Evolutionary conservation across 768 basidiomycete species (phyloP).

Genomic region (Rhodotorula sphaerocarpa): DNA sequence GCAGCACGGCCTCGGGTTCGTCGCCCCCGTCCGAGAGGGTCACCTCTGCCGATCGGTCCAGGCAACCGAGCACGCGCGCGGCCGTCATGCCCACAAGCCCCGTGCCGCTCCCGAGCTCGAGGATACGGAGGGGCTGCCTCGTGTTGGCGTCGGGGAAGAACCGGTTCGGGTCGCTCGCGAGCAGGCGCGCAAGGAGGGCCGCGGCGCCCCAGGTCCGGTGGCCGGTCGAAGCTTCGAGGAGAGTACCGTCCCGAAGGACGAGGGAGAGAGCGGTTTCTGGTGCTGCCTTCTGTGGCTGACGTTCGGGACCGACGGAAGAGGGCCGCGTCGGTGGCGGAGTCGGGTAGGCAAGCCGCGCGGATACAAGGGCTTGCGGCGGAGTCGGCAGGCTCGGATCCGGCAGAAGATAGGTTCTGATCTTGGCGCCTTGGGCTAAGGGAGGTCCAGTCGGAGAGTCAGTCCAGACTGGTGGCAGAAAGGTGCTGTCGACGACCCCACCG

Average conservation of each 20-base stretch:
- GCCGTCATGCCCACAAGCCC: conserved; percentile 68
- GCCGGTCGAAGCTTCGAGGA: conserved; percentile 57
- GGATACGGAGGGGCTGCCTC: conserved; percentile 46
- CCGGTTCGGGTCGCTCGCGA: conserved; percentile 43
- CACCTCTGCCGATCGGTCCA: conserved; percentile 42
- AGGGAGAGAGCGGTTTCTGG: conserved; percentile 44
- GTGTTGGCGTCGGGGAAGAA: background rate
- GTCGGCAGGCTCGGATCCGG: conserved; percentile 49
- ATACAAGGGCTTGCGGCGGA: background rate
- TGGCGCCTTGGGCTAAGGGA: conserved; percentile 47
- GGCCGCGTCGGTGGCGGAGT: conserved; percentile 49
- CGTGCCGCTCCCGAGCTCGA: conserved; percentile 81
- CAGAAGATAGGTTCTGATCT: conserved; percentile 57
- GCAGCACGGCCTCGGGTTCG: conserved; percentile 60
- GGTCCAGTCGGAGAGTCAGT: conserved; percentile 27
- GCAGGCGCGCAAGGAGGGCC: conserved; percentile 56
- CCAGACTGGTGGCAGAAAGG: background rate
- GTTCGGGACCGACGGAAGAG: conserved; percentile 53
- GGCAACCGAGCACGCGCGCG: conserved; percentile 48
- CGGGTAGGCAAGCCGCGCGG: background rate
- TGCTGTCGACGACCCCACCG: too few relatives aligned
- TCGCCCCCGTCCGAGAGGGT: conserved; percentile 56
- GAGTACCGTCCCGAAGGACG: conserved; percentile 62
- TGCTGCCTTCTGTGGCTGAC: conserved; percentile 51
- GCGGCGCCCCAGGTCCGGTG: conserved; percentile 80